phyloP scores from a whole-genome alignment of 1,139 yeast species.

The Protomyces arabidopsidicola region DNA sequence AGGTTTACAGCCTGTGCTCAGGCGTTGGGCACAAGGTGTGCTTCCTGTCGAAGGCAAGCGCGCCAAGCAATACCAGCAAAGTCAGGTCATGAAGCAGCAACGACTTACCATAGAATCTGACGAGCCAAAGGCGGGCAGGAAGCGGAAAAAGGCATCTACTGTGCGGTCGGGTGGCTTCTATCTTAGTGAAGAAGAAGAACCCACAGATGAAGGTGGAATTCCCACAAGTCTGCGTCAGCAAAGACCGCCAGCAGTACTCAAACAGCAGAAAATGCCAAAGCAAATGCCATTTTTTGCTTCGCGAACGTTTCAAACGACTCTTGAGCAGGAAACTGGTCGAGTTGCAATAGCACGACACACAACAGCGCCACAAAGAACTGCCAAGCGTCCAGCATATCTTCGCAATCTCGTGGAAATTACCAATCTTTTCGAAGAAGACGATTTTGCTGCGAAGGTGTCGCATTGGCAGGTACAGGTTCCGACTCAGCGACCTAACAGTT shows the following conservation, averaged over 20 bases:
- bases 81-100: not conserved
- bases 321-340: constrained; percentile 16
- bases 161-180: not conserved
- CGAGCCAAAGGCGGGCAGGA: not conserved
- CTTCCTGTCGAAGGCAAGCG: not conserved
- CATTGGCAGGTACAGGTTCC: constrained; percentile 4
- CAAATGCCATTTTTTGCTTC: not conserved
- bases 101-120: not conserved
- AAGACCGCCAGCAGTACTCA: not conserved
- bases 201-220: not conserved
- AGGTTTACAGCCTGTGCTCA: not conserved
- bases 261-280: not conserved
- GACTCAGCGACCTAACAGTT: not conserved
- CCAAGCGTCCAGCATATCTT: not conserved
- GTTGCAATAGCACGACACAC: not conserved
- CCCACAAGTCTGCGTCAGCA: not conserved
- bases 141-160: not conserved
- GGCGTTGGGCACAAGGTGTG: not conserved
- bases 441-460: constrained; percentile 3
- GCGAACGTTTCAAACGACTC: not conserved
- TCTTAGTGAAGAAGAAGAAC: not conserved
- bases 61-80: not conserved
- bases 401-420: constrained; percentile 3
- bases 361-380: not conserved
- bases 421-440: constrained; percentile 14